Evolutionary conservation across 2,329 filamentous ascomycete genomes (phyloP).

Genomic region (Exophiala sideris): DNA sequence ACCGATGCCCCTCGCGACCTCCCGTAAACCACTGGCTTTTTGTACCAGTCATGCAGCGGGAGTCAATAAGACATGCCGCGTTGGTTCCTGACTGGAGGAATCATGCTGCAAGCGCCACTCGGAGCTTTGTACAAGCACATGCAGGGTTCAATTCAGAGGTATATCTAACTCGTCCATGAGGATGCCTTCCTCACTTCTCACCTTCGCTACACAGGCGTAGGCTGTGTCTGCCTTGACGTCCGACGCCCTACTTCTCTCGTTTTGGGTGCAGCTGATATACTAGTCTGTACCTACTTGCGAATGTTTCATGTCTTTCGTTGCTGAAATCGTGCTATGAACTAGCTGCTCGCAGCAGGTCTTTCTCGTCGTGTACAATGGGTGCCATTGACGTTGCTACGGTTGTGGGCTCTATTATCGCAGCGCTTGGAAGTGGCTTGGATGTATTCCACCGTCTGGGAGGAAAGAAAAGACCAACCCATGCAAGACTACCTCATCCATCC

Average conservation of each 20-base stretch:
- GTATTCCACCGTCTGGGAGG: constrained; percentile 24
- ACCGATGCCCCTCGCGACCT: constrained; percentile 9
- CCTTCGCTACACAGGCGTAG: neutral
- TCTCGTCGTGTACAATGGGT: constrained; percentile 13
- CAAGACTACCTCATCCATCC: constrained; percentile 17
- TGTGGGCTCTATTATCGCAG: constrained; percentile 27
- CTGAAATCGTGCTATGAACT: too few species aligned
- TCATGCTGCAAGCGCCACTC: constrained; percentile 13
- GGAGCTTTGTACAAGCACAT: constrained; percentile 11
- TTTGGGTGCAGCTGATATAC: too few species aligned
- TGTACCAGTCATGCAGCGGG: constrained; percentile 17
- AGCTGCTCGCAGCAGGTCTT: neutral
- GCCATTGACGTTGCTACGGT: constrained; percentile 25
- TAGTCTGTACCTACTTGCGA: too few species aligned
- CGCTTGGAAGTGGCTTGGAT: constrained; percentile 25
- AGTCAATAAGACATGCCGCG: neutral
- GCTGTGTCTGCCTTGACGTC: neutral
- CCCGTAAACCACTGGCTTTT: constrained; percentile 8
- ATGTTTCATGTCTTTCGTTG: too few species aligned
- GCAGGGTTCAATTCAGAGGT: constrained; percentile 7
- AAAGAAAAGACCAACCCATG: constrained; percentile 21
- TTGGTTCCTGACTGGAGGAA: constrained; percentile 1
- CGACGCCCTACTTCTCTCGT: neutral
- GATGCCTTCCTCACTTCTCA: constrained; percentile 15
- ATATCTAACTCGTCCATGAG: neutral